Evolutionary conservation across 1,284 basidiomycete genomes (phyloP), one percentile per base, ranked within the genome.

Genomic region (Rugosomyces carneus): DNA sequence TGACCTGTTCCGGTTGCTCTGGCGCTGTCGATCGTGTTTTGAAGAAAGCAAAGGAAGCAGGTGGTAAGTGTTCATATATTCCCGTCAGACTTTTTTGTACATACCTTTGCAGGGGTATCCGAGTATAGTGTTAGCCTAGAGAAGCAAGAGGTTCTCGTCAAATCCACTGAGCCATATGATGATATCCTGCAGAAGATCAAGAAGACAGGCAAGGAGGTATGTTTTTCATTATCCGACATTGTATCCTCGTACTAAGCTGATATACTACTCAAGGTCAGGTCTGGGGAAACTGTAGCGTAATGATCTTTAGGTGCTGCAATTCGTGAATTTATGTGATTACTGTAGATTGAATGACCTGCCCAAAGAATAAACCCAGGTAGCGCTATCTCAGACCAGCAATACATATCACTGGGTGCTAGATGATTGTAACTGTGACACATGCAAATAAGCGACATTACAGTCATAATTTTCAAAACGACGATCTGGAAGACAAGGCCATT

Each of bases 1-100:
- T 93, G 89, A 80, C 83, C 27, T 93, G 89, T 66, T 59, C 64
- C 27, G 89, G 90, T 24, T 93, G 89, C 69, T 89, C 87, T 23
- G 81, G 83, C 16, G 90, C 90, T 29, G 75, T 93, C 43, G 72
- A 69, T 19, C 78, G 87, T 27, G 89, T 82, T 9, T 70, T 93
- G 36, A 69, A 75, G 51, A 89, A 81, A 65, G 73, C 81, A 3
- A 86, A 84, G 66, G 63, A 34, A 15, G 3, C 73, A 1, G 71
- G 81, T 36, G 85, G 87, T 81, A 60, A 15, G 24, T n/a, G 18
- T 23, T 13, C 29, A 4, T 6, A 23, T 19, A 5, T 16, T 19
- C 9, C 35, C 1, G 31, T 3, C 18, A 29, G 24, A 37, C 48
- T n/a, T 37, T 26, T 21, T n/a, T 15, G 40, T 44, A n/a, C n/a